Base-by-base conservation (phyloP, 2,329 filamentous ascomycete genomes). In the Ophiostoma ips region DNA sequence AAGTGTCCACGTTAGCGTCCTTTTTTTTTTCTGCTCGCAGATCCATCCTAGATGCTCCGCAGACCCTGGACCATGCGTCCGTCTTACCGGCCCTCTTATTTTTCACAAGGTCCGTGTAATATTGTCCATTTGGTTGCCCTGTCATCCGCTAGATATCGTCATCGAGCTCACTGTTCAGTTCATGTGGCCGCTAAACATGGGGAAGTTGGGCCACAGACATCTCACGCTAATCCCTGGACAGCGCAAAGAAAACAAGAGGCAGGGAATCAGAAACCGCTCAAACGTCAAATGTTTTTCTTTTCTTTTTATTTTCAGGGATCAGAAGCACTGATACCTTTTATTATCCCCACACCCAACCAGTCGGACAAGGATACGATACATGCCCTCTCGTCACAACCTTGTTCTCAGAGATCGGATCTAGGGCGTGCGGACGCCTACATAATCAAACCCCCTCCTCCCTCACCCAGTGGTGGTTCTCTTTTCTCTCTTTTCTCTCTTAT, bases 181-280 rank as follows among this genome's bases (percentile, higher is more conserved):
- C 41, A 52, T 52, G 50, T 50, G 50, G 50, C 50, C 49, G 49
- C 46, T 31, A 43, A 50, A 47, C 50, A 15, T 49, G 36, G 13
- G 30, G 24, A 33, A 28, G 24, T 8, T 28, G 24, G 4, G 24
- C 24, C 24, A 28, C 24, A 30, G 5, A 44, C 40, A 28, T 9
- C 40, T 28, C 28, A 38, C 41, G 41, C 43, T 37, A 34, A 38
- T 3, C 43, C 28, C 30, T 45, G 28, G 11, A 21, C 28, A 11
- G 43, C 28, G 31, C n/a, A 41, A 34, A 35, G 18, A 43, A 31
- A 38, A 36, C 28, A 38, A 46, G 36, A 28, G 13, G 30, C 44
- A 28, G 31, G 43, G 43, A 34, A 21, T 2, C n/a, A 16, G 16
- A 18, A 9, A n/a, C 3, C 13, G 2, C 18, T 9, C 40, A 43